phyloP scores from a whole-genome alignment of 2,329 filamentous ascomycete genomes.

The Dactylellina haptotyla region DNA sequence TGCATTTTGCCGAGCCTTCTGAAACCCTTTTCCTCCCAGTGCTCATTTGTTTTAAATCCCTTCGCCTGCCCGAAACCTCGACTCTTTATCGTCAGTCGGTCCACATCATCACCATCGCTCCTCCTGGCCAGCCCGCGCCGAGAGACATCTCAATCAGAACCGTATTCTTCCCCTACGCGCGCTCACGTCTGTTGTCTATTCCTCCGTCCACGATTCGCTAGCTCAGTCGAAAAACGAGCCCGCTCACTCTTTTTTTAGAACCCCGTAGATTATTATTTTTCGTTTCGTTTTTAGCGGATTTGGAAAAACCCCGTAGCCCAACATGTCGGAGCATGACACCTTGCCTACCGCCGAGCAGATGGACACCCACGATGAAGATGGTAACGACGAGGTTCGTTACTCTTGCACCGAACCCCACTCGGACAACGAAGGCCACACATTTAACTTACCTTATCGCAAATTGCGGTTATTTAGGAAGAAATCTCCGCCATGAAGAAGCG shows the following conservation, averaged over 20 bases:
- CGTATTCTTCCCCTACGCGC: too few relatives aligned
- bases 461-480: conserved; percentile 69
- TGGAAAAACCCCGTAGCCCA: background rate
- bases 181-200: too few relatives aligned
- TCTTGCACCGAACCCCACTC: background rate
- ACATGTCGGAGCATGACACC: conserved; percentile 49
- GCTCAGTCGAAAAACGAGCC: too few relatives aligned
- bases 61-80: background rate
- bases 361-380: conserved; percentile 53
- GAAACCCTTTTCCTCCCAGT: conserved; percentile 34
- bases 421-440: background rate
- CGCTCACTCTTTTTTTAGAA: too few relatives aligned
- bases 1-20: conserved; percentile 40
- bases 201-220: too few relatives aligned
- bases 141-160: too few relatives aligned
- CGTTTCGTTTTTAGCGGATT: too few relatives aligned
- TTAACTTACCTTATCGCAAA: background rate
- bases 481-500: conserved; percentile 87
- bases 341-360: conserved; percentile 52
- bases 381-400: conserved; percentile 42
- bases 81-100: background rate
- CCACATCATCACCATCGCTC: too few relatives aligned
- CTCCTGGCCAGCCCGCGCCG: too few relatives aligned
- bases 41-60: conserved; percentile 7
- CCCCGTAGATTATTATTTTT: too few relatives aligned